These are phyloP conservation scores for Spizellomyces sp. DNA, from an alignment of 192 early-diverging fungal species.

Conservation along the genomic window DNA sequence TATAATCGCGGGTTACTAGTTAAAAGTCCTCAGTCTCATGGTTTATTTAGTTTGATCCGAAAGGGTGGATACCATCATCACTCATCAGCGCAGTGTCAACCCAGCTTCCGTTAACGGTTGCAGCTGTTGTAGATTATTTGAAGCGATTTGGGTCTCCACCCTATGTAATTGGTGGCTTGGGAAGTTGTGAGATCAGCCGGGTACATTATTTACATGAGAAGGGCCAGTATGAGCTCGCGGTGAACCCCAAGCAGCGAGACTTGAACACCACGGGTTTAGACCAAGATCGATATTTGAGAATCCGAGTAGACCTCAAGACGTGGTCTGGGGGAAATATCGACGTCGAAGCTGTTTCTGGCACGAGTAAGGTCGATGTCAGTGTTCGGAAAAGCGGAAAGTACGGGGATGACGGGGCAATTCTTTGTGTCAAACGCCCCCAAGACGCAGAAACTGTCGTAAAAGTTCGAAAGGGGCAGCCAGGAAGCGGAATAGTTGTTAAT, in stretches of 20 bases:
- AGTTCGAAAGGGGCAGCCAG: constrained; percentile 9
- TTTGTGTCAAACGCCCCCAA: no score
- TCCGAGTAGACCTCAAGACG: constrained; percentile 16
- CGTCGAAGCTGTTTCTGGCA: neutral
- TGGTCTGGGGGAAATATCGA: constrained; percentile 12
- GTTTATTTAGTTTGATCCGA: constrained; percentile 18
- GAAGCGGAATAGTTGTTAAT: constrained; percentile 14
- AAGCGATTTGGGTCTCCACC: constrained; percentile 19
- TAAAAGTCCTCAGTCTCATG: neutral
- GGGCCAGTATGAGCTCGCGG: neutral
- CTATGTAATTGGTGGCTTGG: neutral
- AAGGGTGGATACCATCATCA: constrained; percentile 24
- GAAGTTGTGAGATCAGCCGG: neutral
- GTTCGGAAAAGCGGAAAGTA: constrained; percentile 1
- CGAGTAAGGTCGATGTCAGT: neutral
- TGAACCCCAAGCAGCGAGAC: neutral
- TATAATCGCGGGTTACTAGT: neutral
- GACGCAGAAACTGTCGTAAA: neutral
- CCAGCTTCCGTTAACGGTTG: constrained; percentile 26
- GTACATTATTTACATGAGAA: neutral
- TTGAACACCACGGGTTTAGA: neutral
- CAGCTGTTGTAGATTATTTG: constrained; percentile 22
- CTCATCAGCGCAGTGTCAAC: constrained; percentile 28
- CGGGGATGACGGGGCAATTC: constrained; percentile 6
- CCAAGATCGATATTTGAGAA: neutral